These are phyloP conservation scores for Candida ovalis DNA, from an alignment of 805 yeast species.

Conservation along the genomic window DNA sequence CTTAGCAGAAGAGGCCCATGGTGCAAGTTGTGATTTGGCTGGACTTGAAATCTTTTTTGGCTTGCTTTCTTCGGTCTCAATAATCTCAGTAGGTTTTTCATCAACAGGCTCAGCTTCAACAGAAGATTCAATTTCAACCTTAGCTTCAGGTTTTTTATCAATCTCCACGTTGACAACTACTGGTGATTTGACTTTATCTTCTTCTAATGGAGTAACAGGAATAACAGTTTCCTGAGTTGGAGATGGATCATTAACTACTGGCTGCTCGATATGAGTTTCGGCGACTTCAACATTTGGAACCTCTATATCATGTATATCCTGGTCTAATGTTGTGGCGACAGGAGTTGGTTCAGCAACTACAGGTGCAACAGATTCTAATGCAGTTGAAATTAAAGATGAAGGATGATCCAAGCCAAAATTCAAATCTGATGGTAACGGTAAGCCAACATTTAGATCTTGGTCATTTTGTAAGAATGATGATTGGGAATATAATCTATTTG, in stretches of 20 bases:
- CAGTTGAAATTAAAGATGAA: background rate
- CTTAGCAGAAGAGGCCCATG: conserved; percentile 35
- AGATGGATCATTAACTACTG: background rate
- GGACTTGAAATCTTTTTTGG: conserved; percentile 21
- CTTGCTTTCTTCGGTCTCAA: no score
- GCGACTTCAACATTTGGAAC: background rate
- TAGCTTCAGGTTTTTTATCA: no score
- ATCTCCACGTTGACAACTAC: no score
- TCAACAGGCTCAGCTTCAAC: background rate
- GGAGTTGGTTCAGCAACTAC: background rate
- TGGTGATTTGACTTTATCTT: background rate
- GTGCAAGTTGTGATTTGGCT: conserved; percentile 30
- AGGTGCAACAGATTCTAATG: background rate
- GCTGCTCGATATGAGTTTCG: background rate
- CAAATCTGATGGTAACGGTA: conserved; percentile 9
- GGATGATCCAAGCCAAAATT: conserved; percentile 4
- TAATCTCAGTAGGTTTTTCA: background rate
- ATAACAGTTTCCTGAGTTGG: background rate
- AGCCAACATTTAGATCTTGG: conserved; percentile 2
- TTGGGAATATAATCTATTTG: conserved; percentile 11
- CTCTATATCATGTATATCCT: no score
- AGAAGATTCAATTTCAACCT: background rate
- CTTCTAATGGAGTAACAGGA: background rate
- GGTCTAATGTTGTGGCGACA: background rate
- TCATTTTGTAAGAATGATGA: conserved; percentile 28